These are phyloP conservation scores for Sphagnum contortum DNA, from an alignment of 225 moss, liverwort and hornwort species.

Conservation along the genomic window DNA sequence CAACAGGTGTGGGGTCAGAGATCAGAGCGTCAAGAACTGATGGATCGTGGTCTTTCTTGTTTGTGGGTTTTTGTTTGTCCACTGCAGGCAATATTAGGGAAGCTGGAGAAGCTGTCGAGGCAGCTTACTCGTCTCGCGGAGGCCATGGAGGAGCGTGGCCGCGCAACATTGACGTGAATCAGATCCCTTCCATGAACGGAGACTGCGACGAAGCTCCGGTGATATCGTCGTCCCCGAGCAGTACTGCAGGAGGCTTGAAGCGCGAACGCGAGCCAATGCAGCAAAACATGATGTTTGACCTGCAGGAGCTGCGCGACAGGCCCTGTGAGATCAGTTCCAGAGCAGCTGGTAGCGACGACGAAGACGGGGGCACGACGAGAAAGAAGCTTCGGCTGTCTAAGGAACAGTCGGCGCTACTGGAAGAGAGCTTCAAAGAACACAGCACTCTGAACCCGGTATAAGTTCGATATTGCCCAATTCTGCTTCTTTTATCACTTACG, in stretches of 20 bases:
- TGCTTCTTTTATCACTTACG: not conserved
- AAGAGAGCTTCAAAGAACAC: slow-evolving; percentile 97
- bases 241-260: slow-evolving; percentile 33
- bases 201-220: slow-evolving; percentile 63
- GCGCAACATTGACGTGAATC: slow-evolving; percentile 88
- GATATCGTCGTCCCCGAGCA: slow-evolving; percentile 42
- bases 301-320: slow-evolving; percentile 23
- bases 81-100: too few relatives aligned
- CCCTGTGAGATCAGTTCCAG: slow-evolving; percentile 71
- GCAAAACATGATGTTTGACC: too few relatives aligned
- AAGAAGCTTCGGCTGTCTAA: slow-evolving; percentile 94
- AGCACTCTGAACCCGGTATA: slow-evolving; percentile 81
- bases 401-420: slow-evolving; percentile 84
- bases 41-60: too few relatives aligned
- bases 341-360: slow-evolving; percentile 71
- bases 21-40: too few relatives aligned
- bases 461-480: not conserved
- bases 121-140: slow-evolving; percentile 67
- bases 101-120: slow-evolving; percentile 65
- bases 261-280: slow-evolving; percentile 72
- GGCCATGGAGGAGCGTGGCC: slow-evolving; percentile 44
- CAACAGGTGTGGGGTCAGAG: too few relatives aligned
- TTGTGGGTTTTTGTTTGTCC: not conserved
- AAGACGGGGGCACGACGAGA: slow-evolving; percentile 83
- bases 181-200: slow-evolving; percentile 77